A percentile compares a stretch with the other conserved stretches of the same genome.
phyloP scores from a whole-genome alignment of 768 basidiomycete species.

The Hebeloma cylindrosporum region DNA sequence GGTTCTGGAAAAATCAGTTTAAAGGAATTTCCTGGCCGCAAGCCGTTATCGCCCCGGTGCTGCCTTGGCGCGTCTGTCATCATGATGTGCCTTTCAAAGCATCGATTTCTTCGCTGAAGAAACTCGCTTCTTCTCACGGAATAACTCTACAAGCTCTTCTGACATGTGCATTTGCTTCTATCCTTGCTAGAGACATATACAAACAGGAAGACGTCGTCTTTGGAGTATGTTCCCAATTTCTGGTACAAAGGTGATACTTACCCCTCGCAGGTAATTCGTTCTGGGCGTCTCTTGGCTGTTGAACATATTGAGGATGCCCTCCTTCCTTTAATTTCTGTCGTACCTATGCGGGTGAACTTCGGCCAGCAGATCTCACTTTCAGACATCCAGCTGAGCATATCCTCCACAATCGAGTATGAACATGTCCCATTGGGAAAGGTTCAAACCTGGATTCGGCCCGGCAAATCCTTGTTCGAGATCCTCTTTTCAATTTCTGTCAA shows the following conservation, averaged over 20 bases:
- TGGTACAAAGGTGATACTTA: not conserved
- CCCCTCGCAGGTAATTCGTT: conserved; percentile 32
- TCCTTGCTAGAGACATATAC: conserved; percentile 28
- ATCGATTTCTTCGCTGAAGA: conserved; percentile 25
- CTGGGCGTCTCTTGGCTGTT: conserved; percentile 33
- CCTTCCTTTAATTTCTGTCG: conserved; percentile 32
- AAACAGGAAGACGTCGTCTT: conserved; percentile 29
- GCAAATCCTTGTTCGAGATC: conserved; percentile 29
- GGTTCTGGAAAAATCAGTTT: conserved; percentile 30
- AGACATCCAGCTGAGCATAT: conserved; percentile 26
- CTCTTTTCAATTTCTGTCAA: conserved; percentile 34
- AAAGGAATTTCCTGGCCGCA: conserved; percentile 26
- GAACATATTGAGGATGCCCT: conserved; percentile 28
- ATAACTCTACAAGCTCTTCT: conserved; percentile 35
- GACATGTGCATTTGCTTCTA: conserved; percentile 28
- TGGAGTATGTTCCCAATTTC: conserved; percentile 26
- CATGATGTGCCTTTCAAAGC: conserved; percentile 20
- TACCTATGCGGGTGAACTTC: conserved; percentile 31
- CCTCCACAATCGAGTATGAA: conserved; percentile 31
- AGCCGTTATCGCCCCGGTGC: conserved; percentile 3
- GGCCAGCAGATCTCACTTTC: conserved; percentile 17
- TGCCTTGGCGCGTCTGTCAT: conserved; percentile 7
- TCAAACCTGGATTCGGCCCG: conserved; percentile 34
- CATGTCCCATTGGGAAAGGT: conserved; percentile 32
- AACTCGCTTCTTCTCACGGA: conserved; percentile 24